Base-by-base conservation (phyloP, 331 rosid genomes). In the Saraca asoca region DNA sequence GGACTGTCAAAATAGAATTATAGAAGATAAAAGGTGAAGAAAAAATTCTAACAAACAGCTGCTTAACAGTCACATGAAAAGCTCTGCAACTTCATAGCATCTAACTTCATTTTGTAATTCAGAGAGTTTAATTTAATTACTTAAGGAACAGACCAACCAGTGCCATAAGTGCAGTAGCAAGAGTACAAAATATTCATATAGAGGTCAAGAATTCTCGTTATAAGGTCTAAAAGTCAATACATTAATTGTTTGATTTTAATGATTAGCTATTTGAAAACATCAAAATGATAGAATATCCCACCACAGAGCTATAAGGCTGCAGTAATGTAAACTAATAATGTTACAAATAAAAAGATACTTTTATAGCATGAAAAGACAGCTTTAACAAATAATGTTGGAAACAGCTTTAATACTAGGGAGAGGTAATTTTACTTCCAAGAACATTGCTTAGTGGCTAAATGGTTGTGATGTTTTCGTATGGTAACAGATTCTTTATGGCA, bases 1-100 rank as follows among this genome's bases (percentile, higher is more conserved):
- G 98, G 98, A 80, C 97, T 87, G 91, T 44, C 72, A 73, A 64
- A n/a, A 77, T 53, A 37, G 29, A 75, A 37, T 73, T 24, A 62
- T 20, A 64, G 55, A 8, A 61, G 48, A 61, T 73, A 19, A 63
- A 15, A 51, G 46, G 33, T 43, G 17, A 54, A 19, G 14, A 66
- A 5, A 61, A 60, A 42, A 70, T 51, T 31, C 61, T 20, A 51
- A 51, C 45, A 64, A 33, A 66, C 64, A 53, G 58, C 64, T 51
- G 31, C 63, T 69, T 46, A 68, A 69, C 69, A 72, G 52, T 57
- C 64, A 65, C 15, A 54, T 33, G 49, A 55, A 66, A 64, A 12
- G 31, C 80, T 52, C 33, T 33, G 65, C 14, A 44, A 44, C 10
- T 39, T 10, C 2, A 0, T 39, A 5, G 8, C 43, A 39, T 39